phyloP scores from a whole-genome alignment of 1,284 basidiomycete genomes.

The Microbotryum lychnidis-dioicae region DNA sequence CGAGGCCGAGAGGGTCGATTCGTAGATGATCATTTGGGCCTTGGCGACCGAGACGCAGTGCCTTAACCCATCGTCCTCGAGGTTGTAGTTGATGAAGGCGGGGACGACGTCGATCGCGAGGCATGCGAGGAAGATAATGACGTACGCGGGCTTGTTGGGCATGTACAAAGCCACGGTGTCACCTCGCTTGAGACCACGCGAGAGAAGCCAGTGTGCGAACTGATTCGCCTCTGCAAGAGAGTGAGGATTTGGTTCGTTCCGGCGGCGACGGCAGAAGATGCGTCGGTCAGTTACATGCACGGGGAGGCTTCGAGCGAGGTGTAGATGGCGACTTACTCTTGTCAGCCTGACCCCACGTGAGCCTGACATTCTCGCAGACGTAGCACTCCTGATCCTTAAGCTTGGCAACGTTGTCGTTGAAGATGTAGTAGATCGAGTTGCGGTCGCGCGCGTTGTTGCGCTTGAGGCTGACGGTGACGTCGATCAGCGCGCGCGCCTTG shows the following conservation, averaged over 20 bases:
- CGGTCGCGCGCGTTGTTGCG: constrained; percentile 7
- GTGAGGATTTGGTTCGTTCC: not conserved
- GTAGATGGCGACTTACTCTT: constrained; percentile 4
- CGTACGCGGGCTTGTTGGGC: constrained; percentile 30
- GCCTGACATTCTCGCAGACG: constrained; percentile 15
- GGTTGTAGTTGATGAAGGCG: constrained; percentile 40
- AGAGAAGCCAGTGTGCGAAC: constrained; percentile 21
- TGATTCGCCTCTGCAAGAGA: constrained; percentile 11
- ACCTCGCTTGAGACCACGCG: constrained; percentile 13
- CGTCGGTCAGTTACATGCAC: not conserved
- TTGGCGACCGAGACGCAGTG: constrained; percentile 38
- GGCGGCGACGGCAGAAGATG: not conserved
- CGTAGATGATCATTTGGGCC: constrained; percentile 37
- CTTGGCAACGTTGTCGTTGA: constrained; percentile 5
- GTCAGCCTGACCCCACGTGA: constrained; percentile 18
- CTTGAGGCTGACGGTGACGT: constrained; percentile 3
- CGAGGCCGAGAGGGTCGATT: constrained; percentile 34
- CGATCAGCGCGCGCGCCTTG: constrained; percentile 7
- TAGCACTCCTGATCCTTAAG: constrained; percentile 13
- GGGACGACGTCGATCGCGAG: constrained; percentile 32
- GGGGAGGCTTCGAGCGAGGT: not conserved
- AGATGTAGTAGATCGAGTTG: constrained; percentile 26
- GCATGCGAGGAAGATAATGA: constrained; percentile 26
- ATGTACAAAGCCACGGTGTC: constrained; percentile 20
- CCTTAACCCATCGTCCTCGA: constrained; percentile 35